Evolutionary conservation across 2,329 filamentous ascomycete genomes (phyloP).

Genomic region (Nigrospora osmanthi): DNA sequence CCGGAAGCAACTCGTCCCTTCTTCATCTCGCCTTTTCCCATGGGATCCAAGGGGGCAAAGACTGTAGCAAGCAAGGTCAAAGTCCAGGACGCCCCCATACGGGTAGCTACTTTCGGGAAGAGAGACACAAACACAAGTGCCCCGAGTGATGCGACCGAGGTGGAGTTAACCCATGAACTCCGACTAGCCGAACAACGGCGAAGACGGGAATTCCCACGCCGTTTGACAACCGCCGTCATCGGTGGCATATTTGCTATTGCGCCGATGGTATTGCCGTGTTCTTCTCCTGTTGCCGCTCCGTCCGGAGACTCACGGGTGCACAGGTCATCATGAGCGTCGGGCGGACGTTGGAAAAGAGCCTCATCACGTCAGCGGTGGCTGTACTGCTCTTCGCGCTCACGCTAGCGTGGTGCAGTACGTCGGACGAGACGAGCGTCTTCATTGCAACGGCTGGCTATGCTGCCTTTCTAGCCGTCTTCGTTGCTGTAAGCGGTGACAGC

Average conservation of each 20-base stretch:
- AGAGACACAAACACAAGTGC: neutral
- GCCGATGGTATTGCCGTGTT: constrained; percentile 2
- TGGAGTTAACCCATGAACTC: constrained; percentile 2
- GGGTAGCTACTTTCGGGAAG: neutral
- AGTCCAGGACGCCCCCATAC: neutral
- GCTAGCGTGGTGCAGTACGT: constrained; percentile 4
- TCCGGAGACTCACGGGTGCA: neutral
- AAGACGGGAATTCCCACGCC: constrained; percentile 3
- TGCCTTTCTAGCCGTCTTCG: constrained; percentile 4
- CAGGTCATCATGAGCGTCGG: constrained; percentile 2
- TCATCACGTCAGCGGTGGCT: constrained; percentile 1
- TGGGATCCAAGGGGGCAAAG: neutral
- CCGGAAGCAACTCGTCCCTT: neutral
- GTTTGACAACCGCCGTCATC: constrained; percentile 1
- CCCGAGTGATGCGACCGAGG: constrained; percentile 2
- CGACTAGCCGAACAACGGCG: constrained; percentile 1
- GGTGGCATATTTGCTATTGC: constrained; percentile 4
- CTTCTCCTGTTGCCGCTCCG: neutral
- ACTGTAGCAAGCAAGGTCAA: neutral
- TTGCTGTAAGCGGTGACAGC: neutral
- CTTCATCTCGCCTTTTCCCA: constrained; percentile 2
- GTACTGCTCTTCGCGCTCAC: constrained; percentile 3
- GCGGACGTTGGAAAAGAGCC: neutral
- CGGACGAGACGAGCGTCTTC: constrained; percentile 4
- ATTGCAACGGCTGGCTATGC: constrained; percentile 4